Evolutionary conservation across 2,329 filamentous ascomycete species (phyloP), one percentile per base, ranked within the genome.

Genomic region (Fusarium sp.): DNA sequence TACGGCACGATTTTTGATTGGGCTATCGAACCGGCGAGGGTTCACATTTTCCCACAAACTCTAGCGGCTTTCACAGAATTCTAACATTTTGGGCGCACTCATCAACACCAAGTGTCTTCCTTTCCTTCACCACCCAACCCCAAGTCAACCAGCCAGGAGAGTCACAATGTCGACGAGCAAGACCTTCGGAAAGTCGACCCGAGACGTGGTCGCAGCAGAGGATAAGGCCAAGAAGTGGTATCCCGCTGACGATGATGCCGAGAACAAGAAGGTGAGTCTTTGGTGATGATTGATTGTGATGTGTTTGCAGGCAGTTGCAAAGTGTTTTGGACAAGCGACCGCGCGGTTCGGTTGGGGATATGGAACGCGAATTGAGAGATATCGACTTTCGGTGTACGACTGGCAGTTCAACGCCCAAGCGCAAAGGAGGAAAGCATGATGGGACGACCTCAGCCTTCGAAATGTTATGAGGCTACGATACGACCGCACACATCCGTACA

Each of bases 201-300:
- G 95, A 88, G 89, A 92, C 85, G 91, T 98, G 84, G 94, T 93
- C 84, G 90, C 92, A 85, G 84, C 88, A 85, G 88, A 88, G 82
- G 90, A 97, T 86, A 97, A 97, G 93, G 95, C 95, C 81, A 91
- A 93, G 89, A 98, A 98, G 89, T 99, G 95, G 94, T 99, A 99
- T 88, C 93, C 94, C 84, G 93, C 94, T 82, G 92, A 97, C 85
- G 95, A 98, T 85, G 92, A 95, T 82, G 83, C 89, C 83, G 87
- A 92, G 86, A 89, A 90, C 81, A 97, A 94, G 91, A 95, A 97
- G 93, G 96, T 99, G 90, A 89, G 94, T 92, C 80, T 62, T 24
- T 63, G 66, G 58, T 69, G 66, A 74, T 74, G 65, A 40, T 62
- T 74, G 65, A 40, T 62, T 64, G 55, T 70, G 68, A 75, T 74